Evolutionary conservation across 1,284 basidiomycete species (phyloP), one percentile per base, ranked within the genome.

Genomic region (Exsudoporus floridanus): DNA sequence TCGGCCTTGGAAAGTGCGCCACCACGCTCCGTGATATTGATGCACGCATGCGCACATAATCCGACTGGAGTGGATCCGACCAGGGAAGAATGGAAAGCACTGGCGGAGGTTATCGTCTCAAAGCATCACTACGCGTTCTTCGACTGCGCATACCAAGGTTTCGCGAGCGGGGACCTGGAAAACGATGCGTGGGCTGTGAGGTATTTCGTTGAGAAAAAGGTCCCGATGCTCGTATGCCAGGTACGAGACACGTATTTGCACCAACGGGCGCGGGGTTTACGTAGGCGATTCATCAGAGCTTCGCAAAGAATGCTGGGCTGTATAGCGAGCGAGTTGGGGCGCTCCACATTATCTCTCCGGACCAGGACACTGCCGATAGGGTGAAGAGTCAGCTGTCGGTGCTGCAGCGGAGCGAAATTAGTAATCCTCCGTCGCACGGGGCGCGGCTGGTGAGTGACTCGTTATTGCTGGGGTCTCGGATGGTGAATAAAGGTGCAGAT

Each of bases 51-150:
- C 70, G 96, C 96, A 37, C 95, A 96, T 71, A 95, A 96, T 66
- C 96, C 96, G 5, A 98, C 95, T 0, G 94, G 96, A 3, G 92
- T 97, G 8, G 96, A 99, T 73, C 92, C 95, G 30, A 95, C 92
- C 25, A 73, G 75, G 46, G 89, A 90, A 57, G 91, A 99, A 69
- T 99, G 96, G 96, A 77, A 83, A 59, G 71, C 81, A 58, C 83
- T 98, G 61, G 89, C 88, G 46, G 80, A 88, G 40, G 76, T 88
- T 48, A 86, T 98, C 70, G 69, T 86, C 40, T 73, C 78, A 49
- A 91, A 89, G 74, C 78, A 81, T 18, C 94, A 95, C 71, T 95
- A 86, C 71, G 90, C 89, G 41, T 95, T 97, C 76, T 94, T 98
- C 71, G 95, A 98, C 75, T 90, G 88, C 66, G 94, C 94, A 7